Percentiles rank a stretch among this genome's conserved stretches.
These are phyloP conservation scores for Cyclospora cayetanensis DNA, from an alignment of 169 alveolate genomes.

Conservation along the genomic window DNA sequence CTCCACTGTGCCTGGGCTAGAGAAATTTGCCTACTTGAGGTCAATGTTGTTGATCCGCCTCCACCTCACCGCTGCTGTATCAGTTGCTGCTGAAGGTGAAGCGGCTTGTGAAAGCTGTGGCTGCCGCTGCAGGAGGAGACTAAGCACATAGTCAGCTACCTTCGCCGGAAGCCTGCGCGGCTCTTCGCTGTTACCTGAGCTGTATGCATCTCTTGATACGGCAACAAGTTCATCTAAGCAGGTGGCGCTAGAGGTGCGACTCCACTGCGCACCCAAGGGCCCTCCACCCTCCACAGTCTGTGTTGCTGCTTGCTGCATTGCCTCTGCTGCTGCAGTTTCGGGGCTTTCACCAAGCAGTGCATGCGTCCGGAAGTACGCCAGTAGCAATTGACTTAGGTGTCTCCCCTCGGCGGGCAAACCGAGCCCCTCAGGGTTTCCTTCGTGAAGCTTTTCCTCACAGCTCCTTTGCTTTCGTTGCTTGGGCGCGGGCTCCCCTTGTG, in stretches of 20 bases:
- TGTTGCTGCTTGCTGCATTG: background rate
- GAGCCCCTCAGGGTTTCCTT: background rate
- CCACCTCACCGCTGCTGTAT: background rate
- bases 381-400: background rate
- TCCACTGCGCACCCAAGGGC: background rate
- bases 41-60: background rate
- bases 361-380: conserved; percentile 17
- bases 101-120: background rate
- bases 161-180: background rate
- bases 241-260: background rate
- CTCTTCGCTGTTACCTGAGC: background rate
- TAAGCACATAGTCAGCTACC: background rate
- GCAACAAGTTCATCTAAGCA: background rate
- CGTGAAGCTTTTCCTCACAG: background rate
- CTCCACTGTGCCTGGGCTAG: no score
- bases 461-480: background rate
- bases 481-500: background rate
- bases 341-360: conserved; percentile 3
- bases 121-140: background rate
- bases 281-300: background rate
- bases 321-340: conserved; percentile 44
- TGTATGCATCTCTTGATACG: background rate
- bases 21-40: no score
- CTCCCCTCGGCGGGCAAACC: background rate
- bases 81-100: background rate